Percentiles rank a stretch among this genome's conserved stretches.
These are phyloP conservation scores for Suillus alpinus DNA, from an alignment of 768 basidiomycete species.

Conservation along the genomic window DNA sequence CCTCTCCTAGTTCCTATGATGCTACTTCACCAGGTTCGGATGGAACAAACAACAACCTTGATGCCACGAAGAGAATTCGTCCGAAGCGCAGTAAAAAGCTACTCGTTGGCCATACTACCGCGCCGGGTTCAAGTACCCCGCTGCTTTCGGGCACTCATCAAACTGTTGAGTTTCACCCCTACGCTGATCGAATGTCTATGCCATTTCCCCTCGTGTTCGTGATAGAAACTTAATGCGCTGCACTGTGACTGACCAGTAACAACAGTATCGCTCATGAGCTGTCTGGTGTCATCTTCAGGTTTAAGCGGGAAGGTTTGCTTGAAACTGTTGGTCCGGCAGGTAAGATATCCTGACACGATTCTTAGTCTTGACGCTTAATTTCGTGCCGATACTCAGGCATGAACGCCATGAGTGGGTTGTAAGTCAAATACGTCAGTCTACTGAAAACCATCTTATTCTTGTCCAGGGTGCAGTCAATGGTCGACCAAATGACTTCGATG, in stretches of 20 bases:
- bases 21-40: slow-evolving; percentile 36
- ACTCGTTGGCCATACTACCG: slow-evolving; percentile 23
- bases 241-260: neutral
- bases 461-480: slow-evolving; percentile 70
- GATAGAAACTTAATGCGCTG: neutral
- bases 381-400: slow-evolving; percentile 43
- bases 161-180: slow-evolving; percentile 58
- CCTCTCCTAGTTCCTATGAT: slow-evolving; percentile 39
- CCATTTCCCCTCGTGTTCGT: slow-evolving; percentile 80
- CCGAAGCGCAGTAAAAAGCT: slow-evolving; percentile 66
- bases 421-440: slow-evolving; percentile 18
- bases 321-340: slow-evolving; percentile 91
- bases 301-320: slow-evolving; percentile 76
- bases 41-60: slow-evolving; percentile 23
- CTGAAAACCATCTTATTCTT: slow-evolving; percentile 1
- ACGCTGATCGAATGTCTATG: slow-evolving; percentile 57
- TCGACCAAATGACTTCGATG: slow-evolving; percentile 82
- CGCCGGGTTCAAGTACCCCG: slow-evolving; percentile 50
- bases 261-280: slow-evolving; percentile 81
- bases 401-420: slow-evolving; percentile 76
- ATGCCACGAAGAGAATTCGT: slow-evolving; percentile 67
- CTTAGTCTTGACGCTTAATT: slow-evolving; percentile 4
- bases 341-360: slow-evolving; percentile 23
- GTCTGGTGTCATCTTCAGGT: slow-evolving; percentile 62
- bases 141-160: slow-evolving; percentile 55